Percentiles rank a stretch among this genome's conserved stretches.
These are phyloP conservation scores for Naganishia randhawae DNA, from an alignment of 768 basidiomycete species.

Conservation along the genomic window DNA sequence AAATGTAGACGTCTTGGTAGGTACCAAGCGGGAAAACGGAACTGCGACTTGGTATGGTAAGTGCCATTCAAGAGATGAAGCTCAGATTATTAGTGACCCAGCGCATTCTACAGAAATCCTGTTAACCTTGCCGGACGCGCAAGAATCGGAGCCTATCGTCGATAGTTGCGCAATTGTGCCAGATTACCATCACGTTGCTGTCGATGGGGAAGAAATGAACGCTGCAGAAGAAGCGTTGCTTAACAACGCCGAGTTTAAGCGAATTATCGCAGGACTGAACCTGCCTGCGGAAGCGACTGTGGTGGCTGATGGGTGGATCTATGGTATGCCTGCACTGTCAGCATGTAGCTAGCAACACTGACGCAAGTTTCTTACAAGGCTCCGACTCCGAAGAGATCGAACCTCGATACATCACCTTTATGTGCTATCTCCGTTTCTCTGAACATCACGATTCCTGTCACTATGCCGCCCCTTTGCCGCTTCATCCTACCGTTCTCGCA, in stretches of 20 bases:
- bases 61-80: not conserved
- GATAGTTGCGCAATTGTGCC: not conserved
- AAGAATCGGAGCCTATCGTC: not conserved
- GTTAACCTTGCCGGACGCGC: not conserved
- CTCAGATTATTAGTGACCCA: not conserved
- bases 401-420: conserved; percentile 21
- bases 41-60: not conserved
- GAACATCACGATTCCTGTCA: conserved; percentile 8
- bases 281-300: conserved; percentile 17
- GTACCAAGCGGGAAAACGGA: not conserved
- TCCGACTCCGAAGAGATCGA: not conserved
- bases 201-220: conserved; percentile 26
- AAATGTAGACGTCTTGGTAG: not conserved
- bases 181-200: not conserved
- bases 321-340: not conserved
- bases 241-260: not conserved
- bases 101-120: not conserved
- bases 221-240: conserved; percentile 11
- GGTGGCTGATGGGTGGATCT: conserved; percentile 20
- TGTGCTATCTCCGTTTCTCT: conserved; percentile 17
- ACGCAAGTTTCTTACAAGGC: not conserved
- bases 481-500: conserved; percentile 9
- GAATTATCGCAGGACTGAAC: conserved; percentile 3
- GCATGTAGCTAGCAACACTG: not conserved
- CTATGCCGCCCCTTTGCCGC: conserved; percentile 22